Base-by-base conservation (phyloP, 306 rosid species). In the Cicer arietinum region DNA sequence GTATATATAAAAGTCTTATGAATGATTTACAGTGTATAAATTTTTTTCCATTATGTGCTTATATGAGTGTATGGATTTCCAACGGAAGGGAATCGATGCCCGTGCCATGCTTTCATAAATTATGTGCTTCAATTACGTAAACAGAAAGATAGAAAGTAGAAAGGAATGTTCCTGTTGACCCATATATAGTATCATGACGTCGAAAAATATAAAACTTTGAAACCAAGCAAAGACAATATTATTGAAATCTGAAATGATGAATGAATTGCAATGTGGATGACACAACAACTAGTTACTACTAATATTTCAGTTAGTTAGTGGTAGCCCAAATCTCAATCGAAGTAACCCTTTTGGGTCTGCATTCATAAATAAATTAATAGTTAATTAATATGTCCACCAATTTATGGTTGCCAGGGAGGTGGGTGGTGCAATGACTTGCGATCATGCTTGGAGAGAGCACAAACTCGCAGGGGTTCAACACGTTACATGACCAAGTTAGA, bases 381-480 rank as follows among this genome's bases (percentile, higher is more conserved):
- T 41, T 7, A 57, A 74, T 61, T 42, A 76, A 59, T 78, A 10
- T 66, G 0, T 66, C 25, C 9, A 22, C 35, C 44, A 53, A 64
- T 47, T 53, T 62, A 40, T 71, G 58, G 66, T 44, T 77, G 10
- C 3, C 77, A 93, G 98, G 98, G 98, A 18, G 98, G 98, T 53
- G 98, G 97, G 69, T 94, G 98, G 98, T 94, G 97, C 87, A 91
- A 94, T 69, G 91, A 89, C 76, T 48, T 91, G 51, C 3, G 52
- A 52, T 85, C 98, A 64, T 94, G 98, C 85, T 81, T 83, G 57
- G 96, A 84, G n/a, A 89, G 98, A 79, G 97, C 98, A 25, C 30
- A 58, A 3, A 75, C 88, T 8, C 86, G 90, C 17, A 84, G 97
- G 83, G 98, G 98, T 46, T 94, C 98, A 12, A 87, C 98, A 12